Evolutionary conservation across 176 grass and related monocot species (phyloP), one percentile per base, ranked within the genome.

Genomic region (Hsuehochloa calcarea): DNA sequence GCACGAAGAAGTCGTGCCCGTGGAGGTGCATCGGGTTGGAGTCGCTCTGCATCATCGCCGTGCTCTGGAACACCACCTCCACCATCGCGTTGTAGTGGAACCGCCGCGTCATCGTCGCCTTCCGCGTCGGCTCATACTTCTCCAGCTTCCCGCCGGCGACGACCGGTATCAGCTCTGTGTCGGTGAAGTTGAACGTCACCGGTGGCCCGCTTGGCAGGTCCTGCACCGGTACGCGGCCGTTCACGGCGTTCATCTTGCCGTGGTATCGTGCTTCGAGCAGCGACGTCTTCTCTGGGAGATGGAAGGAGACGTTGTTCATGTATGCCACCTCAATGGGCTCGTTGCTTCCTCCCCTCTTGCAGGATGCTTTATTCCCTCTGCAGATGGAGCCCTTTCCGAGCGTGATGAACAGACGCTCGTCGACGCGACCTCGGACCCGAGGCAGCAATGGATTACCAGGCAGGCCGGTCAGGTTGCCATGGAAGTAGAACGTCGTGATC

Each of bases 11-110:
- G 82, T 80, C 82, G 14, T 79, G 50, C 0, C 90, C 90, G 10
- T 92, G 90, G 27, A 92, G 31, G 45, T 92, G 90, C 83, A 92
- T 89, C 2, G 90, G 86, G 54, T 92, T 80, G 78, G 68, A 54
- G 73, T 89, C 90, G 13, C 65, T 84, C 20, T 46, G 54, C 76
- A 84, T 9, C 37, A 80, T 35, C 1, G 80, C 40, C 19, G 90
- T 89, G 27, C 84, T 85, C 68, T 92, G 90, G 72, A 92, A 89
- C 68, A 79, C 77, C 9, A 79, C 17, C 16, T 79, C 77, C 60
- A 79, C 77, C 16, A 7, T 10, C 0, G 26, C 0, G 60, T 63
- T 63, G 23, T 80, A 54, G 20, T 15, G 25, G 50, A 86, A 63
- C 56, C 70, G 55, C 68, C 78, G 55, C 31, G 2, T 50, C 43